Conservation (phyloP, 2,329 filamentous ascomycete species). For the Diaporthe australafricana region DNA sequence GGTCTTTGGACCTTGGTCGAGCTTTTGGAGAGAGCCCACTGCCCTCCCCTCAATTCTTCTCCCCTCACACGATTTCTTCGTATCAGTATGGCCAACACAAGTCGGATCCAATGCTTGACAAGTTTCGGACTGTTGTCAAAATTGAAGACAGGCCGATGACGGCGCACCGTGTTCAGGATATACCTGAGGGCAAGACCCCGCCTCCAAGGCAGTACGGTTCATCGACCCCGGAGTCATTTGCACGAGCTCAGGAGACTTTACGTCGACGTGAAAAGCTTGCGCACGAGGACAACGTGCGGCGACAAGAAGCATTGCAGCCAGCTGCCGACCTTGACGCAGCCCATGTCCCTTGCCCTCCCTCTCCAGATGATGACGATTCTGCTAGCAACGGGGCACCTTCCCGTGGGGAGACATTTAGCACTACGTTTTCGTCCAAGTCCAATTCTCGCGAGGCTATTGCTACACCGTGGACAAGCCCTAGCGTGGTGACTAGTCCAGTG, state of each 20-base stretch:
- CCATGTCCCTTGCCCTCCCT: constrained; percentile 55
- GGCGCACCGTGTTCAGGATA: constrained; percentile 56
- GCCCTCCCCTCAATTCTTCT: constrained; percentile 53
- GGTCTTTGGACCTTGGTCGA: constrained; percentile 55
- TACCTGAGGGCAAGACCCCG: constrained; percentile 51
- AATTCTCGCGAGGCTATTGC: constrained; percentile 60
- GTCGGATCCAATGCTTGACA: constrained; percentile 57
- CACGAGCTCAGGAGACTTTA: constrained; percentile 49
- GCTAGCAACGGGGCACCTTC: constrained; percentile 48
- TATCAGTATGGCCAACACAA: constrained; percentile 56
- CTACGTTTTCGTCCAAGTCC: constrained; percentile 63
- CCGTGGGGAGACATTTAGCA: constrained; percentile 55
- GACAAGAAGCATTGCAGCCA: constrained; percentile 41
- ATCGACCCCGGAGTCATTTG: constrained; percentile 54
- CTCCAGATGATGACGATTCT: constrained; percentile 57
- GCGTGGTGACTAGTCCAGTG: constrained; percentile 63
- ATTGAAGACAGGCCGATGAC: constrained; percentile 60
- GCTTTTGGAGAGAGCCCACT: constrained; percentile 45
- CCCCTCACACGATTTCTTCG: constrained; percentile 50
- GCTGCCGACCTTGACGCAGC: constrained; percentile 44
- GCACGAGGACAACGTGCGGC: constrained; percentile 47
- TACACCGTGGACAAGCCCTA: constrained; percentile 67
- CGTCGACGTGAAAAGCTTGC: constrained; percentile 48
- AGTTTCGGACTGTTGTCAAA: constrained; percentile 48
- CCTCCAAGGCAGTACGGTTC: constrained; percentile 50